Percentiles rank a stretch among this genome's conserved stretches.
These are phyloP conservation scores for Stromatinia cepivora DNA, from an alignment of 2,329 filamentous ascomycete genomes.

Conservation along the genomic window DNA sequence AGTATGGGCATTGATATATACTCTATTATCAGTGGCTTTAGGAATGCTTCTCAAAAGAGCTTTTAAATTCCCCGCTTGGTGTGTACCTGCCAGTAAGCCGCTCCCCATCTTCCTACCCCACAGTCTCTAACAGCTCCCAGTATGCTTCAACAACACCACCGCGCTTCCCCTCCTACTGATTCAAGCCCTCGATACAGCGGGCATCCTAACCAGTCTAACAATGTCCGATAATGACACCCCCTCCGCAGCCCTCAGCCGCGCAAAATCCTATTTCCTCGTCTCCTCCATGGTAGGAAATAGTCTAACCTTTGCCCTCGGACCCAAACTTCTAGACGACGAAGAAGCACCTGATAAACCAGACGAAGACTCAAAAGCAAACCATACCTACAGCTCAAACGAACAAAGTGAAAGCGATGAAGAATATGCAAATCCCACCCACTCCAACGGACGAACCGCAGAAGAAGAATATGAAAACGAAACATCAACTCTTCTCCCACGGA, in stretches of 20 bases:
- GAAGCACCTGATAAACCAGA: slow-evolving; percentile 41
- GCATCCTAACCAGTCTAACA: slow-evolving; percentile 53
- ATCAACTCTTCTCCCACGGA: slow-evolving; percentile 30
- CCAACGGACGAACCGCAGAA: slow-evolving; percentile 34
- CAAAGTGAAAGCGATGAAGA: slow-evolving; percentile 34
- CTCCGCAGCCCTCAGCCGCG: slow-evolving; percentile 54
- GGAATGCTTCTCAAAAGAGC: slow-evolving; percentile 43
- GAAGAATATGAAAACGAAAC: slow-evolving; percentile 32
- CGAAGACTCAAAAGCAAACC: slow-evolving; percentile 27
- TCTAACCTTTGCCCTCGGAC: slow-evolving; percentile 64
- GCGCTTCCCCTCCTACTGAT: slow-evolving; percentile 49
- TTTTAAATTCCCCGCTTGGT: slow-evolving; percentile 49
- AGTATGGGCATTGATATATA: slow-evolving; percentile 47
- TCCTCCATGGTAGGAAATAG: slow-evolving; percentile 59
- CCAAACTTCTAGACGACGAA: slow-evolving; percentile 54
- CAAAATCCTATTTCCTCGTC: slow-evolving; percentile 65
- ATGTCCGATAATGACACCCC: slow-evolving; percentile 45
- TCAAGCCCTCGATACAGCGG: slow-evolving; percentile 45
- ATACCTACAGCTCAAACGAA: slow-evolving; percentile 1
- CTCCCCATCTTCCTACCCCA: too few species aligned
- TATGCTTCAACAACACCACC: slow-evolving; percentile 49
- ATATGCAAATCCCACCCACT: slow-evolving; percentile 31
- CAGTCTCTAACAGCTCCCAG: background rate
- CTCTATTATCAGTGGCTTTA: slow-evolving; percentile 46
- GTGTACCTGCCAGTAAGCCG: slow-evolving; percentile 47